phyloP scores from a whole-genome alignment of 805 yeast species.

The Pichia nanzhaoensis region DNA sequence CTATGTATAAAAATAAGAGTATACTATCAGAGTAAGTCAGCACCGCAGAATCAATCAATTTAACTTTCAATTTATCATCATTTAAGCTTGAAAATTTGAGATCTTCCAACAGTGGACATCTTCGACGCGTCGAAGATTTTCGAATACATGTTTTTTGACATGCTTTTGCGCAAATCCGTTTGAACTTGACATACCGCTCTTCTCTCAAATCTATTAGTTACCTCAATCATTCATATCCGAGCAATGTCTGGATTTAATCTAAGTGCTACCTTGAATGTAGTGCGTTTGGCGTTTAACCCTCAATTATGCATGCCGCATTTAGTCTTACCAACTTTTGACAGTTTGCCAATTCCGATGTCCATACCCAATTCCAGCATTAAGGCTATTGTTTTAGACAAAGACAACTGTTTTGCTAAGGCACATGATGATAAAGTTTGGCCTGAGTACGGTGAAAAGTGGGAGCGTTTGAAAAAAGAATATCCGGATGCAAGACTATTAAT shows the following conservation, averaged over 20 bases:
- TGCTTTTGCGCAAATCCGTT: no score
- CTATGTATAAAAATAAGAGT: no score
- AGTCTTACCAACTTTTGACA: conserved; percentile 42
- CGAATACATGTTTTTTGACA: no score
- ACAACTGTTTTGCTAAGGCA: conserved; percentile 88
- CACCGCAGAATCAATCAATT: no score
- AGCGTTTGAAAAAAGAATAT: conserved; percentile 42
- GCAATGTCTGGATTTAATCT: conserved; percentile 38
- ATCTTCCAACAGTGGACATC: neutral
- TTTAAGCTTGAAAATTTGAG: no score
- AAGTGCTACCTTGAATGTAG: conserved; percentile 69
- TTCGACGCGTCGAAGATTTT: neutral
- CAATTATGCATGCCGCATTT: conserved; percentile 66
- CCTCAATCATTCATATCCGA: no score
- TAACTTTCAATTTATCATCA: no score
- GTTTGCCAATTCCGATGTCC: conserved; percentile 23
- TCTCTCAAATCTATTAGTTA: no score
- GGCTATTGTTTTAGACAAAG: conserved; percentile 87
- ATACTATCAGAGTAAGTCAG: no score
- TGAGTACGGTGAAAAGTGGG: conserved; percentile 55
- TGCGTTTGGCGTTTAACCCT: conserved; percentile 55
- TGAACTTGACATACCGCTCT: no score
- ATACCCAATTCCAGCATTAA: conserved; percentile 37
- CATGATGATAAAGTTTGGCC: conserved; percentile 78
- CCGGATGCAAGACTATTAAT: conserved; percentile 62